Evolutionary conservation across 106 monocot genomes (phyloP).

Genomic region (Iris macrosiphon): DNA sequence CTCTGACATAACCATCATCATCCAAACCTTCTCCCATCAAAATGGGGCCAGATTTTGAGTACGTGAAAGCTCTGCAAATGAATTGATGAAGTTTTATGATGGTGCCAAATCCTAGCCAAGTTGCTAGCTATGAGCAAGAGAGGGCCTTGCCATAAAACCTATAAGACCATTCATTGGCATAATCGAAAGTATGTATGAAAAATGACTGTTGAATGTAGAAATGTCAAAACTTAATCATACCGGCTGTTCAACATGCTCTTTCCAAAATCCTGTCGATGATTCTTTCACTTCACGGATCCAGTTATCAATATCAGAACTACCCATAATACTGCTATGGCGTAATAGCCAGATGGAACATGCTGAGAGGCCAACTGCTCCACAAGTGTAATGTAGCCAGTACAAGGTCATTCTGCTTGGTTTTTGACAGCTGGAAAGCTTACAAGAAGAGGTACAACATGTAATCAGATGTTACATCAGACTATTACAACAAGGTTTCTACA

Average conservation of each 20-base stretch:
- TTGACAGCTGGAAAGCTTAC: conserved; percentile 64
- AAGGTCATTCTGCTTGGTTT: conserved; percentile 72
- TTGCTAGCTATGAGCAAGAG: too few relatives aligned
- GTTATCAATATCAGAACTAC: conserved; percentile 95
- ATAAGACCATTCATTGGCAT: too few relatives aligned
- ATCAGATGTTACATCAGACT: conserved; percentile 3
- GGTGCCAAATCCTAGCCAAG: too few relatives aligned
- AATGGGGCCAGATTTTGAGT: too few relatives aligned
- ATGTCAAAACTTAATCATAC: conserved; percentile 25
- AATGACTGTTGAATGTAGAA: neutral
- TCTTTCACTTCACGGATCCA: conserved; percentile 92
- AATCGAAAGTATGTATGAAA: too few relatives aligned
- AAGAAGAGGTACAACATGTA: conserved; percentile 4
- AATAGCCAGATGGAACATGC: conserved; percentile 82
- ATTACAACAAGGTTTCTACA: too few relatives aligned
- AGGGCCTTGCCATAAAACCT: too few relatives aligned
- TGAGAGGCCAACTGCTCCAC: conserved; percentile 82
- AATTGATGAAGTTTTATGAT: too few relatives aligned
- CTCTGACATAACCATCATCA: too few relatives aligned
- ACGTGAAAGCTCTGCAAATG: too few relatives aligned
- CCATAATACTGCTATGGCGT: conserved; percentile 91
- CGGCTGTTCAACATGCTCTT: conserved; percentile 83
- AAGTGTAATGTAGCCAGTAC: conserved; percentile 82
- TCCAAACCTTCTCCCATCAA: too few relatives aligned
- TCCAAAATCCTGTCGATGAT: conserved; percentile 69